These are phyloP conservation scores for Camelina hispida DNA, from an alignment of 345 rosid genomes.

Conservation along the genomic window DNA sequence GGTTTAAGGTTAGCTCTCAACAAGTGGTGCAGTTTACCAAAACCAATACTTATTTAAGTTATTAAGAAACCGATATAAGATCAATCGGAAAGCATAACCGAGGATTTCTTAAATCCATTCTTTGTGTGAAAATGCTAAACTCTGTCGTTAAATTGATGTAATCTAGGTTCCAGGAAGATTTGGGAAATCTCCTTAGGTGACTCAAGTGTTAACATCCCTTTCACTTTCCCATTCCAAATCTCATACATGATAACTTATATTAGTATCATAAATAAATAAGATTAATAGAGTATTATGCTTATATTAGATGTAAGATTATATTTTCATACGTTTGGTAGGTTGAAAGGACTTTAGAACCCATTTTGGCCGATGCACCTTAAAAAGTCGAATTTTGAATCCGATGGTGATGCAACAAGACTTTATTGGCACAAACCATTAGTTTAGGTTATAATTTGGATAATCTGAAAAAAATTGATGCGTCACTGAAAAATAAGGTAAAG, in stretches of 20 bases:
- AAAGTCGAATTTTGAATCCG: no score
- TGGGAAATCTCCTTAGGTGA: slow-evolving; percentile 32
- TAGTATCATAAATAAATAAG: not conserved
- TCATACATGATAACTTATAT: slow-evolving; percentile 9
- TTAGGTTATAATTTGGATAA: no score
- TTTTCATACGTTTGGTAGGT: not conserved
- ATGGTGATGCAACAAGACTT: no score
- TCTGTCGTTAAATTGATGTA: slow-evolving; percentile 30
- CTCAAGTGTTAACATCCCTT: not conserved
- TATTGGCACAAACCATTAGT: no score
- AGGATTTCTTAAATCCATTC: slow-evolving; percentile 2
- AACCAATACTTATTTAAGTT: not conserved
- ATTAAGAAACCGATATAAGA: slow-evolving; percentile 23
- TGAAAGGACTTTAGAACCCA: not conserved
- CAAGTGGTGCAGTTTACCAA: slow-evolving; percentile 39
- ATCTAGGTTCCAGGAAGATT: slow-evolving; percentile 43
- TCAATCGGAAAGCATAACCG: slow-evolving; percentile 28
- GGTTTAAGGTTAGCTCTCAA: slow-evolving; percentile 38
- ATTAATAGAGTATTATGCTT: not conserved
- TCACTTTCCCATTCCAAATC: slow-evolving; percentile 14
- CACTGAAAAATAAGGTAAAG: no score
- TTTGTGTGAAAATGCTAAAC: slow-evolving; percentile 34
- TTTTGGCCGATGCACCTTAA: not conserved
- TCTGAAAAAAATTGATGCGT: no score
- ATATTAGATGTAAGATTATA: not conserved